Evolutionary conservation across 2,329 filamentous ascomycete genomes (phyloP).

Genomic region (Aspergillus sp.): DNA sequence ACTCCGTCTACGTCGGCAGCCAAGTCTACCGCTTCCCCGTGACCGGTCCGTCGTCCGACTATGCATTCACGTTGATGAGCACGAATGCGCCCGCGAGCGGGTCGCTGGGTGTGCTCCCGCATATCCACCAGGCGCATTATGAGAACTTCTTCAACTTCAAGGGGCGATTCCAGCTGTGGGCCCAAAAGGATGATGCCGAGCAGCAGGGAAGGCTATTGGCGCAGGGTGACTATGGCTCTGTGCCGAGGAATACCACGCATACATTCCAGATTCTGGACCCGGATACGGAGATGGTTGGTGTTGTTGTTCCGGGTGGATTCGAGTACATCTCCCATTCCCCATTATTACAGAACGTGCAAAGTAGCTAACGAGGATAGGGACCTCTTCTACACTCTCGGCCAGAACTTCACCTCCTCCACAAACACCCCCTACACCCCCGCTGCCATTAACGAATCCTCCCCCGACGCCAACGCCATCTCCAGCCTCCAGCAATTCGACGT

Average conservation of each 20-base stretch:
- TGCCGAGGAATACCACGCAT: constrained; percentile 42
- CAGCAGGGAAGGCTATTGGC: constrained; percentile 37
- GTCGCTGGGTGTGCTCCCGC: constrained; percentile 38
- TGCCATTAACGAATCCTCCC: constrained; percentile 21
- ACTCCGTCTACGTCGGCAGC: constrained; percentile 28
- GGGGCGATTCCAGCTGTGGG: constrained; percentile 43
- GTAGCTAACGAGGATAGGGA: constrained; percentile 13
- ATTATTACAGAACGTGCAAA: background rate
- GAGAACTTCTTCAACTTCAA: constrained; percentile 44
- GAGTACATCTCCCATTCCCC: constrained; percentile 25
- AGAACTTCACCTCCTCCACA: constrained; percentile 29
- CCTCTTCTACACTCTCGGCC: constrained; percentile 38
- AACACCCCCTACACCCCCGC: constrained; percentile 33
- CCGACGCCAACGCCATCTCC: constrained; percentile 26
- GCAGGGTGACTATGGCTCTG: constrained; percentile 42
- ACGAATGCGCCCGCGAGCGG: constrained; percentile 36
- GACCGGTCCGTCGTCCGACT: constrained; percentile 39
- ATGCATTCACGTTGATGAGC: constrained; percentile 41
- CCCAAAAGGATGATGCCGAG: constrained; percentile 25
- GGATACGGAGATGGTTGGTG: constrained; percentile 42
- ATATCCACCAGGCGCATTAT: constrained; percentile 38
- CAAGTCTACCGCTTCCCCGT: constrained; percentile 40
- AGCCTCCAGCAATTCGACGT: constrained; percentile 39
- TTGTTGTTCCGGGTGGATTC: constrained; percentile 44
- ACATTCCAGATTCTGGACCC: constrained; percentile 45